phyloP scores from a whole-genome alignment of 257 asterid species.

The Verbascum thapsus region DNA sequence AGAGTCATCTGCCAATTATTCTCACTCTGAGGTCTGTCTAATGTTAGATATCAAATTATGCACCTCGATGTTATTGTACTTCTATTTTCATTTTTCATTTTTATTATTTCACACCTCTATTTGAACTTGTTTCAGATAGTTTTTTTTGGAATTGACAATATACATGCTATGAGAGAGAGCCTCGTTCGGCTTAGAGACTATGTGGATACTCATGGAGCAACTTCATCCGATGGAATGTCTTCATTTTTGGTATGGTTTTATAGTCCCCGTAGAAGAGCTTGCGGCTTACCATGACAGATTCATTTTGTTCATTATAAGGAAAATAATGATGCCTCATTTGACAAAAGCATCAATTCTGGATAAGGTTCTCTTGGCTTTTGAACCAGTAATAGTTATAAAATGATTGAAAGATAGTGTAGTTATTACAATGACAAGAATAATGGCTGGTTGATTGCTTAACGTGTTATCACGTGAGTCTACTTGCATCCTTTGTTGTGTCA shows the following conservation, averaged over 20 bases:
- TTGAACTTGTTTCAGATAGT: slow-evolving; percentile 61
- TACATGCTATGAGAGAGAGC: slow-evolving; percentile 98
- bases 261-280: slow-evolving; percentile 20
- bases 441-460: slow-evolving; percentile 9
- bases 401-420: background rate
- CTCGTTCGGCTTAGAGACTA: slow-evolving; percentile 89
- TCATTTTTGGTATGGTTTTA: slow-evolving; percentile 77
- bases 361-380: background rate
- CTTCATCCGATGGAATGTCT: slow-evolving; percentile 94
- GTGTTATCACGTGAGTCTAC: background rate
- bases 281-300: slow-evolving; percentile 11
- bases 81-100: slow-evolving; percentile 13
- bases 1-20: slow-evolving; percentile 95
- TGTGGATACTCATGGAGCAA: slow-evolving; percentile 92
- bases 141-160: slow-evolving; percentile 96
- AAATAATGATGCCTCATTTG: no score
- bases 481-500: background rate
- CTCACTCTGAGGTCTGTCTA: slow-evolving; percentile 83
- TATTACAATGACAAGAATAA: background rate
- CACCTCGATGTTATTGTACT: slow-evolving; percentile 24
- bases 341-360: background rate
- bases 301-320: slow-evolving; percentile 4
- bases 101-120: slow-evolving; percentile 17
- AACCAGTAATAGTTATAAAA: background rate
- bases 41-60: slow-evolving; percentile 24